Evolutionary conservation across 176 grass and related monocot species (phyloP).

Genomic region (Carex parvula): DNA sequence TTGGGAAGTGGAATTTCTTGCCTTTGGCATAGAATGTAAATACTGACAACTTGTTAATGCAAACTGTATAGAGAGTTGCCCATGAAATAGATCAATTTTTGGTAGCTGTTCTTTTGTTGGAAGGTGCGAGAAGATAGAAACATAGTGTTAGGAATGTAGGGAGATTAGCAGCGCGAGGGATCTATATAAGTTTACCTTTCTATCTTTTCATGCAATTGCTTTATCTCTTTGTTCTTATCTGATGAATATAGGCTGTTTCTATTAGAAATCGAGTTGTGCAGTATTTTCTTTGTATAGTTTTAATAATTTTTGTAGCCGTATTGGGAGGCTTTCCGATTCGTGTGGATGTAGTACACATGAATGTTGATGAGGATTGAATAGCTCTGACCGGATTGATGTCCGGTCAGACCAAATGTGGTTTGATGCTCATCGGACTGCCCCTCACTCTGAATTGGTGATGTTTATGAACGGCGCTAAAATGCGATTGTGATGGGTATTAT

Average conservation of each 20-base stretch:
- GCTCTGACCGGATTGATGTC: too few species aligned
- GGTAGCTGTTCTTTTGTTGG: slow-evolving; percentile 7
- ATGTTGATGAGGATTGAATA: too few species aligned
- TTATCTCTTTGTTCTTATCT: neutral
- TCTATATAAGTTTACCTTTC: neutral
- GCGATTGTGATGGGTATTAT: too few species aligned
- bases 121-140: neutral
- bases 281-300: neutral
- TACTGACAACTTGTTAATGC: slow-evolving; percentile 3
- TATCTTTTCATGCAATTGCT: neutral
- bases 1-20: slow-evolving; percentile 10
- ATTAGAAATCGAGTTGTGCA: neutral
- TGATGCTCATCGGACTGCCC: too few species aligned
- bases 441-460: too few species aligned
- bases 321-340: too few species aligned
- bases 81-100: slow-evolving; percentile 21
- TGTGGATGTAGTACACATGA: too few species aligned
- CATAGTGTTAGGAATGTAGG: neutral
- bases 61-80: slow-evolving; percentile 8
- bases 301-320: neutral
- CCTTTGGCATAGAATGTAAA: slow-evolving; percentile 23
- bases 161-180: neutral
- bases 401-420: too few species aligned
- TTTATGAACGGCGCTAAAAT: too few species aligned
- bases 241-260: neutral